Evolutionary conservation across 2,329 filamentous ascomycete species (phyloP), one percentile per base, ranked within the genome.

Genomic region (Lachnellula cervina): DNA sequence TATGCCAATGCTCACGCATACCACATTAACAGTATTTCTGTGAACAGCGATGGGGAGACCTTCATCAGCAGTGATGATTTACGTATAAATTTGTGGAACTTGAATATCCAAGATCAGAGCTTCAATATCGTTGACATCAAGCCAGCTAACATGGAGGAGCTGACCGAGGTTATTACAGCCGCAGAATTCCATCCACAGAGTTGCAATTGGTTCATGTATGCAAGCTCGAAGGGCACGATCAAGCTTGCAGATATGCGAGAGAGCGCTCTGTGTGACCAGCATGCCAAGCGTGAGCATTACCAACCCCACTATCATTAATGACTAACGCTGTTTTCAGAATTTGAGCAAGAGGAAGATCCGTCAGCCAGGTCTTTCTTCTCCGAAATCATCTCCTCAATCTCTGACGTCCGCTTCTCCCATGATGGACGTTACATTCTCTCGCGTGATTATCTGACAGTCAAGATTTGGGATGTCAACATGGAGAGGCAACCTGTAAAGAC

Each of bases 61-160:
- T 99, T 97, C 74, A 97, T 99, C 76, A 97, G 92, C 77, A 97
- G 92, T 71, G 94, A 99, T 71, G 94, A 99, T 71, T 78, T 99
- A 61, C 87, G 94, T 61, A 96, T 99, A 79, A 99, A 99, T 73
- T 79, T 99, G 55, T 99, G 94, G 94, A 97, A 99, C 72, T 80
- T 97, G 66, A 97, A 97, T 74, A 99, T 99, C 62, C 94, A 99
- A 73, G 93, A 97, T 67, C 93, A 97, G 76, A 97, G 94, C 77
- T 99, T 99, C 82, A 99, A 99, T 76, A 99, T 99, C 71, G 94
- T 99, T 60, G 94, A 99, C 73, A 99, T 99, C 80, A 99, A 99
- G 75, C 94, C 94, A 8, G 94, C 94, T 42, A 99, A 99, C 73
- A 99, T 99, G 94, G 94, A 99, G 75, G 94, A 99, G 77, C 80